Base-by-base conservation (phyloP, 202 grass and related monocot species). In the Brachypodium distachyon region DNA sequence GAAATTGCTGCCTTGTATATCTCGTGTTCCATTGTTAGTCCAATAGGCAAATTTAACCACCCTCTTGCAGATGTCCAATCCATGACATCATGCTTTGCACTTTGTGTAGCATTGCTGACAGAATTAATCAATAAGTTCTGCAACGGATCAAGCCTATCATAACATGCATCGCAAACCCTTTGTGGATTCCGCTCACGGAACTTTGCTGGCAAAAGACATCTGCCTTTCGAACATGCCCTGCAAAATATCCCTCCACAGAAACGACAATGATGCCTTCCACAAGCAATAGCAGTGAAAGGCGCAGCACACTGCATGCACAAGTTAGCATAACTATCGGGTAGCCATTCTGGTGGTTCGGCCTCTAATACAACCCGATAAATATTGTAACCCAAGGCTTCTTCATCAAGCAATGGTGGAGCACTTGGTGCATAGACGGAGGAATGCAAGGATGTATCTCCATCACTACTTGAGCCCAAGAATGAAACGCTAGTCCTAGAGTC, bases 171-270 rank as follows among this genome's bases (percentile, higher is more conserved):
- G 44, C 94, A 97, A 16, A 97, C 94, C 87, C 93, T 93, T 60
- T 91, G 90, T 33, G 90, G 90, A 80, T 89, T 86, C 19, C 90
- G 38, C 64, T 93, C 86, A 67, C 77, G 72, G 17, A 97, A 97
- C 49, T 89, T 97, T 22, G 67, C 77, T 54, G 94, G 94, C 79
- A 97, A 90, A 9, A 97, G 70, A 51, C 82, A 93, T 70, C 77
- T 76, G 6, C 90, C 90, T 51, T 87, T 89, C 22, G 93, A 91
- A 61, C 93, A 97, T 64, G 79, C 48, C 62, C 77, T 88, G 49
- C 94, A 93, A 46, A 97, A 93, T 77, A 97, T 80, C 11, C 83
- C 86, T 70, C 94, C 94, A 60, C 94, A 97, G 72, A 97, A 97
- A 54, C 94, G 83, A 40, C 94, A 97, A 75, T 97, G 94, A 72